Evolutionary conservation across 352 stramenopile genomes (phyloP), one percentile per base, ranked within the genome.

Genomic region (Phytophthora ramorum): DNA sequence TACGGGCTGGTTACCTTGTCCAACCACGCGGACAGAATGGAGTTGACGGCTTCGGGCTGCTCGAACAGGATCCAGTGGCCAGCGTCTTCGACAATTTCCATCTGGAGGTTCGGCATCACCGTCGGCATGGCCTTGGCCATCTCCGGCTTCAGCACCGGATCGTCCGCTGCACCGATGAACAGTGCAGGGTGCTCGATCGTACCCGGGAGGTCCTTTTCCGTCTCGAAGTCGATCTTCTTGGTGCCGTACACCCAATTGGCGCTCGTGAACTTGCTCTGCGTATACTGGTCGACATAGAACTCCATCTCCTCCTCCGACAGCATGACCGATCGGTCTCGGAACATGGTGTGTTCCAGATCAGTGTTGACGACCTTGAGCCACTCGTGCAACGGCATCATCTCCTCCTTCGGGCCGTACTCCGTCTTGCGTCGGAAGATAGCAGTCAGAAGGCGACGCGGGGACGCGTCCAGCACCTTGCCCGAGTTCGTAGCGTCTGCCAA

Each of bases 71-170:
- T 58, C 73, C 73, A 84, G 41, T 84, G 76, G 14, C 69, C 73
- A 12, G 76, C 66, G 30, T 79, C 56, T 35, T 83, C 58, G n/a
- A 83, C 71, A 13, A 73, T 3, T 22, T 62, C 66, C 56, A 76
- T 75, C 22, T 75, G 61, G 16, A 86, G 28, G 35, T 83, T 79
- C 7, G 71, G 72, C 35, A 83, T 69, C 26, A 73, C 64, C 22
- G 74, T 56, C 0, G 76, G 63, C 80, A 84, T 87, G 32, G 63
- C 32, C 38, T 54, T 69, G 1, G 72, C 75, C 63, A 83, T 72
- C 35, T 79, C 75, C 1, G 80, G 75, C 43, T 69, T 78, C n/a
- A 87, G 67, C 8, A 85, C 74, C 0, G 59, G 60, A 48, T 89
- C 80, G n/a, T 78, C 47, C 12, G 46, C 58, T 1, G 72, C 73